Evolutionary conservation across 345 rosid species (phyloP), one percentile per base, ranked within the genome.

Genomic region (Combretum micranthum): DNA sequence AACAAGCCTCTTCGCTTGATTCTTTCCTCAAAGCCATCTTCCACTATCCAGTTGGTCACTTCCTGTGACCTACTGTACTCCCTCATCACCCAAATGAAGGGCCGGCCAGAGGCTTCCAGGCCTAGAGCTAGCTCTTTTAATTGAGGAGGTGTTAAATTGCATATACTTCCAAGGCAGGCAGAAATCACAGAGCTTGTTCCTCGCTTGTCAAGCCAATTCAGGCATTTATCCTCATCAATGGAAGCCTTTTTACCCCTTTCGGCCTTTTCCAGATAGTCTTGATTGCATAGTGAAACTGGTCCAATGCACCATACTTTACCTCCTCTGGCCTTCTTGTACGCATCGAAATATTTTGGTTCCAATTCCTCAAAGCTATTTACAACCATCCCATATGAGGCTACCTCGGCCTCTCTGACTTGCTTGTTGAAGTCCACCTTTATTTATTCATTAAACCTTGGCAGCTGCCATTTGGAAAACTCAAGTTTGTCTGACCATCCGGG

Each of bases 161-260:
- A 47, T 4, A 80, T 59, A 59, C 85, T 80, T 7, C 88, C 85
- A 17, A 83, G 71, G 39, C 81, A 83, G 3, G 64, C 72, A 43
- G 75, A 83, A 20, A 83, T 32, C 10, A 80, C 85, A 1, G 84
- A 79, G 23, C 70, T 45, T 1, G 63, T 26, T 32, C 65, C 18
- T 53, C 25, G 54, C 5, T 57, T 42, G 17, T 65, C 70, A 3
- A 79, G 76, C 80, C 80, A 79, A 8, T 16, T 43, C 45, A 63
- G 8, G 49, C 70, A 61, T 18, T 13, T 15, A 37, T 26, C 37
- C 43, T 61, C 58, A 19, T 50, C 59, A 4, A 47, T 56, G 3
- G 74, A 68, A 19, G 55, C 19, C 26, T 55, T 62, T 23, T 60
- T 56, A n/a, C 82, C 82, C 64, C 84, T 67, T 15, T 78, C 64